Base-by-base conservation (phyloP, 176 grass and related monocot genomes). In the Paspalum vaginatum region DNA sequence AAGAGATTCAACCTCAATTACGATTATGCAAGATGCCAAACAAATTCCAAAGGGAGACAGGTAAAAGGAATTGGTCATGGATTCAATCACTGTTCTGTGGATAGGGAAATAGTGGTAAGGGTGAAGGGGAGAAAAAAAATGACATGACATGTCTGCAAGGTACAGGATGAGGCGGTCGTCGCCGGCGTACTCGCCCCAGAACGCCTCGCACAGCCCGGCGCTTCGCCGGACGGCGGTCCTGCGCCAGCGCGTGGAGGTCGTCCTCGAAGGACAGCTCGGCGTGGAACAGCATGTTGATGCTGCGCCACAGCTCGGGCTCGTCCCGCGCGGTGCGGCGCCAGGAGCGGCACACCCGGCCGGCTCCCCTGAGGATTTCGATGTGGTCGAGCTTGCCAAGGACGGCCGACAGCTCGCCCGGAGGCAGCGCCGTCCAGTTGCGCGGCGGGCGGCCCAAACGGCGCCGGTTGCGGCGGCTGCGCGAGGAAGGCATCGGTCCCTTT, bases 191-290 rank as follows among this genome's bases (percentile, higher is more conserved):
- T 80, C 55, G 5, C 49, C 37, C 7, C 74, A 86, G 57, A 86
- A 86, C 7, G 69, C 84, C 76, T 86, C 84, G 44, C 77, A 78
- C 61, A 8, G 44, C 17, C 67, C 76, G 0, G 47, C 38, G 38
- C 76, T 72, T 8, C 84, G 44, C 27, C 69, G 42, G 25, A 86
- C 79, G 27, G 84, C 76, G 20, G 52, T 63, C 4, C 22, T n/a
- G 8, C 7, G 75, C 79, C 26, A 70, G 18, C 42, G 43, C 18
- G 25, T 7, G 12, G 20, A 18, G 38, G 17, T 21, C 9, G 40
- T 6, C 16, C 13, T 64, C 1, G 61, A 39, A 4, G 61, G 15
- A 16, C 32, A 39, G 14, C 61, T 16, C 27, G 0, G 27, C 27
- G 32, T 16, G 61, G 61, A 2, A 12, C 2, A 15, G 61, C 61